These are phyloP conservation scores for Cercospora sesami DNA, from an alignment of 2,329 filamentous ascomycete species.

Conservation along the genomic window DNA sequence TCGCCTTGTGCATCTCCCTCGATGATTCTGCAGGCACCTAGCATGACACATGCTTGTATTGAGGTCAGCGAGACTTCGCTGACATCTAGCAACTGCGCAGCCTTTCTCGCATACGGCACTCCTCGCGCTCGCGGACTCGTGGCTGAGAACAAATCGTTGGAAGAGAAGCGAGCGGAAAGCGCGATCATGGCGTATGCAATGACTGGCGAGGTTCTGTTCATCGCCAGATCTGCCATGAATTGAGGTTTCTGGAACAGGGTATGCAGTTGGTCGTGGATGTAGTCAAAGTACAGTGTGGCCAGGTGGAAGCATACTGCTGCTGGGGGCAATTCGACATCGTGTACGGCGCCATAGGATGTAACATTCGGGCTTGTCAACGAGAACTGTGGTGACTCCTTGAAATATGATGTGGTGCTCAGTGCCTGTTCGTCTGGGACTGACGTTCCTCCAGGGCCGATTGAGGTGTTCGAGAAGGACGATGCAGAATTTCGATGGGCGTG, in stretches of 20 bases:
- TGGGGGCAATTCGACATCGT: slow-evolving; percentile 4
- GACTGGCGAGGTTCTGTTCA: neutral
- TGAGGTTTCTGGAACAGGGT: slow-evolving; percentile 10
- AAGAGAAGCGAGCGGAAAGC: slow-evolving; percentile 12
- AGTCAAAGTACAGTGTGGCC: slow-evolving; percentile 12
- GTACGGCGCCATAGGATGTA: neutral
- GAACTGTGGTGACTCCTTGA: neutral
- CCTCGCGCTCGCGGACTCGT: slow-evolving; percentile 7
- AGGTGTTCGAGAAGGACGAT: neutral
- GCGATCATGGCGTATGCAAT: slow-evolving; percentile 12
- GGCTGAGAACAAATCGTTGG: slow-evolving; percentile 1
- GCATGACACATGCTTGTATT: slow-evolving; percentile 15
- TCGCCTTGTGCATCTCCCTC: slow-evolving; percentile 12
- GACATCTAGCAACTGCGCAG: slow-evolving; percentile 5
- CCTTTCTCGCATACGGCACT: slow-evolving; percentile 6
- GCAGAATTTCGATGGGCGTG: neutral
- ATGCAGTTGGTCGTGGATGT: slow-evolving; percentile 14
- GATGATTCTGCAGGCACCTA: slow-evolving; percentile 10
- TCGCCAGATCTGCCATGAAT: slow-evolving; percentile 10
- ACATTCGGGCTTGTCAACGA: slow-evolving; percentile 3
- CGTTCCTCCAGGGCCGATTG: neutral
- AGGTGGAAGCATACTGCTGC: slow-evolving; percentile 12
- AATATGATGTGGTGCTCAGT: neutral
- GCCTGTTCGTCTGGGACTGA: neutral
- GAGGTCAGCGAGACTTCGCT: slow-evolving; percentile 14